Evolutionary conservation across 441 rosid species (phyloP), one percentile per base, ranked within the genome.

Genomic region (Caryocar brasiliense): DNA sequence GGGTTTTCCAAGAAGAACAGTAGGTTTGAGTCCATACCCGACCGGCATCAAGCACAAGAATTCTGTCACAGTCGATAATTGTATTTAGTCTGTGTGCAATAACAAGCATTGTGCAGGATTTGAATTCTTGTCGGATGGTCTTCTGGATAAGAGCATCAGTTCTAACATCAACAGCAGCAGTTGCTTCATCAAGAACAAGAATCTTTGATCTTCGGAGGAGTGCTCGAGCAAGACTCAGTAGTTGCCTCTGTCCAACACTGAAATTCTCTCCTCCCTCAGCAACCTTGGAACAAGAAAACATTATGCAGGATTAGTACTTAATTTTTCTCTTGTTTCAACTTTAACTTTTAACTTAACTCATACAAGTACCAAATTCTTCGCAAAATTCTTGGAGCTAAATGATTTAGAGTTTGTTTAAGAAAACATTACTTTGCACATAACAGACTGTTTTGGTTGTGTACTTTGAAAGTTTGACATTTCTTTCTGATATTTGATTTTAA

Each of bases 131-230:
- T 0, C 95, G 81, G 47, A 86, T 89, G 42, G 99, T 86, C 67
- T 67, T 89, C 59, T 89, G 99, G 56, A 93, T 78, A 39, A 89
- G 78, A 68, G 95, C 81, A 57, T 93, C 97, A 4, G 93, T 89
- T 66, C 79, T 68, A 37, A 93, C 96, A 64, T 93, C 99, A 57
- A 93, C 96, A 22, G 95, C 85, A 13, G 96, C 91, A 43, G 97
- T 93, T 46, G 96, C 99, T 86, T 93, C 99, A 41, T 93, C 99
- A 1, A 93, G 97, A 61, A 84, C 87, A 63, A 93, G 94, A 66
- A 93, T 81, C 75, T 89, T 89, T 5, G 97, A 89, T 76, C 91
- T 78, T 41, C 87, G 76, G 33, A 89, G 63, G 71, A 86, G 61
- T 4, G 97, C 97, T 51, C 94, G 86, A 4, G 96, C 91, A 49